Base-by-base conservation (phyloP, 768 basidiomycete genomes). In the Tricholoma furcatifolium region DNA sequence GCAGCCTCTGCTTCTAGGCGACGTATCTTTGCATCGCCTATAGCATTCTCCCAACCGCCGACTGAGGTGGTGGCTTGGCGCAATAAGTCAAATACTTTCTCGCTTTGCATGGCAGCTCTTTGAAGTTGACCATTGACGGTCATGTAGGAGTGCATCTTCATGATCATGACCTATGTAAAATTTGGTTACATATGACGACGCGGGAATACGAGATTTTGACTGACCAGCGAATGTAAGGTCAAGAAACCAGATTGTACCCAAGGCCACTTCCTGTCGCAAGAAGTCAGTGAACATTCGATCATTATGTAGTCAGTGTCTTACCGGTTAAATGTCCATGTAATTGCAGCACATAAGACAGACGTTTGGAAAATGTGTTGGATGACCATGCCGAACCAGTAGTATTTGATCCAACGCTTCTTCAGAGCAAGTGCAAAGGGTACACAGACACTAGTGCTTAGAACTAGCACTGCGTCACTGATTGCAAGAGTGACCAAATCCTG, bases 61-160 rank as follows among this genome's bases (percentile, higher is more conserved):
- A 75, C 70, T 4, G 72, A 70, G 6, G 73, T 67, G 0, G 83
- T 76, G 6, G 76, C 74, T 7, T 69, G 63, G 27, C 76, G 76
- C 17, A 88, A 75, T 24, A 75, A 65, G 3, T 66, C 55, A 5
- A 83, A 67, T 12, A 78, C 60, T 14, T 59, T 57, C 38, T 79
- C 64, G 0, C 81, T 76, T 48, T 84, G 78, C 31, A 76, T 68
- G 15, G 74, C 65, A 11, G 80, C 71, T 7, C 70, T 66, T 54
- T 88, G 81, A 18, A 97, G 82, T 60, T 91, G 84, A 5, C 96
- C 93, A 63, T 98, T 98, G 39, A 88, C 81, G 18, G 86, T 80
- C 67, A 90, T 82, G 70, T 98, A 99, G 4, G 93, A 97, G 68
- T 99, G 95, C 78, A 96, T 87, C 71, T 97, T 91, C 92, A 94